These are phyloP conservation scores for Penicillium riverlandense DNA, from an alignment of 495 filamentous ascomycete species.

Conservation along the genomic window DNA sequence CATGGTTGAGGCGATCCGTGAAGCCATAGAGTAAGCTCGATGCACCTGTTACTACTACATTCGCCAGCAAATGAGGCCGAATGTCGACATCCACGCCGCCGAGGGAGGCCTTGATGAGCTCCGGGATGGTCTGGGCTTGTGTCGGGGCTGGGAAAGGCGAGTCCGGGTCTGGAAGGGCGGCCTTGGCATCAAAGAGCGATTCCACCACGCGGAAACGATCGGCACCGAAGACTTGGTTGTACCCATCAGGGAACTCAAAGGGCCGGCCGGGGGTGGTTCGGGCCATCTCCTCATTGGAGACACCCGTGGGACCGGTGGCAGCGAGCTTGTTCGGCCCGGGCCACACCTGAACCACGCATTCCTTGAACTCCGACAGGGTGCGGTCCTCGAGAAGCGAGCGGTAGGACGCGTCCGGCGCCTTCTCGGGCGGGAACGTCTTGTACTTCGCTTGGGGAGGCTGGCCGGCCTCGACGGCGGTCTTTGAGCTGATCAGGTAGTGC, in stretches of 20 bases:
- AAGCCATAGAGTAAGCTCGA: slow-evolving; percentile 80
- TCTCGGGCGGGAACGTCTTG: slow-evolving; percentile 54
- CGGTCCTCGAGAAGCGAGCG: slow-evolving; percentile 83
- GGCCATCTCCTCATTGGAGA: slow-evolving; percentile 62
- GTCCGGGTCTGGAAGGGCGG: slow-evolving; percentile 37
- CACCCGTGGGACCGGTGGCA: slow-evolving; percentile 47
- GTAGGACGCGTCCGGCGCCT: slow-evolving; percentile 64
- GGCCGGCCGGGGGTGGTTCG: slow-evolving; percentile 62
- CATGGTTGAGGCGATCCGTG: slow-evolving; percentile 78
- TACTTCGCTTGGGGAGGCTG: slow-evolving; percentile 66
- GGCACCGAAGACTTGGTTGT: slow-evolving; percentile 84
- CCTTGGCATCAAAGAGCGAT: slow-evolving; percentile 79
- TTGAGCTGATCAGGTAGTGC: slow-evolving; percentile 78
- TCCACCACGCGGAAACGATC: slow-evolving; percentile 82
- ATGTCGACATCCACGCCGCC: slow-evolving; percentile 80
- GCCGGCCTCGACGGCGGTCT: slow-evolving; percentile 82
- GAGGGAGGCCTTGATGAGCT: slow-evolving; percentile 70
- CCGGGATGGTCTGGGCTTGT: slow-evolving; percentile 67
- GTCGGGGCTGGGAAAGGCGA: slow-evolving; percentile 44
- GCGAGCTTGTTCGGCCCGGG: slow-evolving; percentile 65
- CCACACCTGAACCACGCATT: slow-evolving; percentile 93
- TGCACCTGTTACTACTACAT: slow-evolving; percentile 90
- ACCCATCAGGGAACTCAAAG: slow-evolving; percentile 94
- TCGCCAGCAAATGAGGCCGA: slow-evolving; percentile 70
- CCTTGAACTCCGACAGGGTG: slow-evolving; percentile 91